These are phyloP conservation scores for Nemania abortiva DNA, from an alignment of 2,329 filamentous ascomycete genomes.

Conservation along the genomic window DNA sequence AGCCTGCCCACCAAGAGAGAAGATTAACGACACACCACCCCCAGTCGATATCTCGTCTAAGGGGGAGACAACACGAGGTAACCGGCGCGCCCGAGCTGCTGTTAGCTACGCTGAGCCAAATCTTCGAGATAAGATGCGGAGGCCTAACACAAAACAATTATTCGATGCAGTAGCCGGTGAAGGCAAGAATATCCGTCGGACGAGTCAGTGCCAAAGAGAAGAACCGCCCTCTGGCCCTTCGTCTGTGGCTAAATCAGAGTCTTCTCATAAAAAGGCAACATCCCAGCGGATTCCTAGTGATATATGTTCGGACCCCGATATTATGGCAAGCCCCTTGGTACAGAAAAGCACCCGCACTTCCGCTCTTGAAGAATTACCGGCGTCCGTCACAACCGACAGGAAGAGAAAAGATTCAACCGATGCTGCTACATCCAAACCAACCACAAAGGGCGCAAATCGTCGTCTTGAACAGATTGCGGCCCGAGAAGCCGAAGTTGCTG, in stretches of 20 bases:
- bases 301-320: slow-evolving; percentile 38
- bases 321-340: slow-evolving; percentile 57
- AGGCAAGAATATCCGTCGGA: slow-evolving; percentile 63
- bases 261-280: slow-evolving; percentile 51
- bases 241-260: slow-evolving; percentile 49
- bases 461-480: slow-evolving; percentile 49
- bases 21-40: slow-evolving; percentile 68
- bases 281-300: slow-evolving; percentile 22
- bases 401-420: slow-evolving; percentile 56
- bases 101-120: slow-evolving; percentile 88
- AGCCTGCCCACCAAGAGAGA: slow-evolving; percentile 52
- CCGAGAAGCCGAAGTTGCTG: slow-evolving; percentile 49
- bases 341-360: slow-evolving; percentile 52
- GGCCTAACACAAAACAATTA: slow-evolving; percentile 77
- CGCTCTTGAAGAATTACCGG: slow-evolving; percentile 49
- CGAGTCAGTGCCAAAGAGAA: slow-evolving; percentile 54
- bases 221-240: slow-evolving; percentile 45
- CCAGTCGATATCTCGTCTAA: slow-evolving; percentile 67
- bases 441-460: slow-evolving; percentile 40
- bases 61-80: slow-evolving; percentile 71
- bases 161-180: slow-evolving; percentile 80
- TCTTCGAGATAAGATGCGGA: slow-evolving; percentile 84
- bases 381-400: slow-evolving; percentile 54
- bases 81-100: slow-evolving; percentile 73
- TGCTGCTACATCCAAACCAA: slow-evolving; percentile 34